Conservation (phyloP, 2,329 filamentous ascomycete species). For the Trichophyton equinum region DNA sequence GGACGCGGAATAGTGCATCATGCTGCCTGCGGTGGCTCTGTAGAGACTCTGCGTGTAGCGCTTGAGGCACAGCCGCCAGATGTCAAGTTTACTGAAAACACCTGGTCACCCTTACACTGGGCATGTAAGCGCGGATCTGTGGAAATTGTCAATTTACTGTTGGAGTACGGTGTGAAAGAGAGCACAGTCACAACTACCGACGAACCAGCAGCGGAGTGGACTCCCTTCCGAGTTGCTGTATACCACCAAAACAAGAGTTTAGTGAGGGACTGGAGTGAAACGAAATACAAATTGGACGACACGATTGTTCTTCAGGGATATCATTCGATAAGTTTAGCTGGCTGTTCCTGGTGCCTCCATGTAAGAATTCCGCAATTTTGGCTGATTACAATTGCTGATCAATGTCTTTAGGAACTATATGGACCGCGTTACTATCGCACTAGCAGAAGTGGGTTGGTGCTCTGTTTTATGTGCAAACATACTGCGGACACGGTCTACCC, state of each 20-base stretch:
- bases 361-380: background rate
- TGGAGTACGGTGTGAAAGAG: background rate
- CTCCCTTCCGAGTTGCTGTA: background rate
- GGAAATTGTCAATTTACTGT: background rate
- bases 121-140: background rate
- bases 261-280: background rate
- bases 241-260: background rate
- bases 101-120: background rate
- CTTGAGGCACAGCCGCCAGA: background rate
- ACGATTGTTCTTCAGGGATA: background rate
- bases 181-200: background rate
- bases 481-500: background rate
- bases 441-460: background rate
- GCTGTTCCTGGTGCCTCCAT: background rate
- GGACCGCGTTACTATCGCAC: background rate
- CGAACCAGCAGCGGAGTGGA: background rate
- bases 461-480: background rate
- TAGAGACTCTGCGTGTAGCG: background rate
- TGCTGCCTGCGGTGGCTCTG: background rate
- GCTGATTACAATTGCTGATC: background rate
- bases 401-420: background rate
- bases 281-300: background rate
- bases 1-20: background rate
- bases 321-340: background rate
- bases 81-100: background rate